Base-by-base conservation (phyloP, 2,329 filamentous ascomycete species). In the Microcyclosporella mali region DNA sequence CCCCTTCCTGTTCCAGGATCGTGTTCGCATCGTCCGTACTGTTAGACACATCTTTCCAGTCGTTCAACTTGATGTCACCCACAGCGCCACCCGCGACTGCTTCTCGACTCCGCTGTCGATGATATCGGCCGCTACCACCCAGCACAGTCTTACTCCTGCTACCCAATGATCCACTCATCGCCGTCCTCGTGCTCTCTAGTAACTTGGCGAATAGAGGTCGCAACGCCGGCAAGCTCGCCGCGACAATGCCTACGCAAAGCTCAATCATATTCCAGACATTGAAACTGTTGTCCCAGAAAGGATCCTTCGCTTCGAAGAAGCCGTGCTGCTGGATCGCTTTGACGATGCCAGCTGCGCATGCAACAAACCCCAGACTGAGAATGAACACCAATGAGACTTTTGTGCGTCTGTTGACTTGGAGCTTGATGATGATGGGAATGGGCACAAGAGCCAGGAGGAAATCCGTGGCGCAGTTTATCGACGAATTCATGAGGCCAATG, bases 401-500 rank as follows among this genome's bases (percentile, higher is more conserved):
- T 2, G 67, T 67, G 33, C 68, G 64, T 3, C 53, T 45, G 51
- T 69, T 69, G 49, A 72, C 59, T 41, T 69, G 65, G 2, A 72
- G 60, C 19, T 61, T 62, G 56, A 67, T 60, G 27, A 72, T 63
- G 33, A 72, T 61, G 0, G 67, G 67, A 12, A 71, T 60, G 0
- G 70, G 70, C 1, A 71, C 43, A 0, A 63, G 51, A 0, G 69
- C 68, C 40, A 72, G 66, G 4, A 69, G 52, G 12, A 66, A 53
- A 41, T 70, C 66, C 9, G 66, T 69, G 4, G 58, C 30, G 42
- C 68, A 67, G 37, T 66, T 68, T 41, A 69, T 56, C 19, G 60
- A 61, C 52, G 67, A 69, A 55, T 73, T 71, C 53, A 69, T 66
- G n/a, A 75, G 53, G 11, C 68, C 70, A 17, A 74, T 61, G 19